Percentiles rank a stretch among this genome's conserved stretches.
Evolutionary conservation across 495 filamentous ascomycete genomes (phyloP).

Genomic region (Melanomma pulvis-pyrius): DNA sequence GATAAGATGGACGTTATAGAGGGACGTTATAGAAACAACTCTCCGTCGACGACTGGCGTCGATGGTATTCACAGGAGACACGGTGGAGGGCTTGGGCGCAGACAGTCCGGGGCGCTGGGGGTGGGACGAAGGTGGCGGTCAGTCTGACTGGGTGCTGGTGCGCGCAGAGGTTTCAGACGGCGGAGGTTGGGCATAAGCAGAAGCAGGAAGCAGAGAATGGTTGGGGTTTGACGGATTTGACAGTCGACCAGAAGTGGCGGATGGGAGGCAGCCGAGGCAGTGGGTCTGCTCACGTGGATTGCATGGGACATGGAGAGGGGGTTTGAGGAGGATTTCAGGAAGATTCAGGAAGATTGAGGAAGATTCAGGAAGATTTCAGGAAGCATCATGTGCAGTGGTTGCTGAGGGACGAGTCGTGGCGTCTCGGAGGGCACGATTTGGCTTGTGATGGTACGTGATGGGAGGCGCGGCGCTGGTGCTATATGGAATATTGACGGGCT

Average conservation of each 20-base stretch:
- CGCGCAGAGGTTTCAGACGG: not conserved
- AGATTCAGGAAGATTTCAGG: not conserved
- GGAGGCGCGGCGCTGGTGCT: not conserved
- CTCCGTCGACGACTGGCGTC: slow-evolving; percentile 15
- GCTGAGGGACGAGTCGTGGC: not conserved
- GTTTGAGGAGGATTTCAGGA: too few species aligned
- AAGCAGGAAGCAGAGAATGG: not conserved
- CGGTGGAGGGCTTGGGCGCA: not conserved
- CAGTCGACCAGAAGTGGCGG: not conserved
- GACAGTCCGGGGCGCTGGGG: not conserved
- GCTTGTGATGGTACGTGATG: slow-evolving; percentile 28
- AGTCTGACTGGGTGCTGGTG: slow-evolving; percentile 12
- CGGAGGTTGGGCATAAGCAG: slow-evolving; percentile 11
- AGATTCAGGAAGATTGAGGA: not conserved
- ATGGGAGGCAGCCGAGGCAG: slow-evolving; percentile 3
- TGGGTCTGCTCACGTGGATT: not conserved
- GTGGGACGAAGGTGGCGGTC: slow-evolving; percentile 14
- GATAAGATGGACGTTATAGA: slow-evolving; percentile 18
- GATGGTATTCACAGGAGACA: slow-evolving; percentile 2
- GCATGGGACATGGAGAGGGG: not conserved
- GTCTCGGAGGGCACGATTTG: slow-evolving; percentile 30
- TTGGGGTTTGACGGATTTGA: not conserved
- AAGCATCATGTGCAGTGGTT: not conserved
- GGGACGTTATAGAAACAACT: slow-evolving; percentile 27
- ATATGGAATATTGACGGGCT: slow-evolving; percentile 20